Evolutionary conservation across 805 yeast genomes (phyloP), one percentile per base, ranked within the genome.

Genomic region (Candida railenensis): DNA sequence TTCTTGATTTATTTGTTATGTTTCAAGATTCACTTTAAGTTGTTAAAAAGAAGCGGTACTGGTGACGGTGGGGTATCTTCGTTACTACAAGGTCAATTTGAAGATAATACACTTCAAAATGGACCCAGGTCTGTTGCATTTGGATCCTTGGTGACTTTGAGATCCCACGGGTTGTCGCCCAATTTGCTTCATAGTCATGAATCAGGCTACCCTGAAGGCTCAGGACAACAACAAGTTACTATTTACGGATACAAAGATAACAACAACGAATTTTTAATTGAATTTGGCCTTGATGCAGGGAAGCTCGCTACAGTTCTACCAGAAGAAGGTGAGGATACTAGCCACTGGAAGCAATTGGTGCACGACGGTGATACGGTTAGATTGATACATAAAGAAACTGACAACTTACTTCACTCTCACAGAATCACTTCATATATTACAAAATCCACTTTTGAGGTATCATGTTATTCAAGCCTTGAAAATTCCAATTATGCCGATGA

Each of bases 51-150:
- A 56, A 79, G 95, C 1, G 99, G 99, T 16, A 83, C 96, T 0
- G 99, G 98, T 37, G 96, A 92, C 64, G 87, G 95, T 2, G 83
- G 94, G 44, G 88, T 94, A 71, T 84, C 94, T 15, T 84, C 97
- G 0, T 74, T 92, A 44, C 84, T 94, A 67, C 99, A 94, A 66
- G 91, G 92, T 8, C 88, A 92, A 49, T 71, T 94, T 52, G 77
- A 77, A 43, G 88, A 86, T 9, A 80, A 83, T 41, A 77, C 82
- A 15, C 76, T 92, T 44, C 74, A 73, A 30, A 63, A 77, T 20
- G 89, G 89, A 11, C 91, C 95, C 18, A 61, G 88, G 48, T 80
- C 83, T 40, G 71, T 86, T 22, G 82, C 83, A 2, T 73, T 62
- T 54, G 86, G 85, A 21, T 85, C 91, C 2, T 60, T 67, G 40